Base-by-base conservation (phyloP, 2,329 filamentous ascomycete genomes). In the Apiospora malaysiana region DNA sequence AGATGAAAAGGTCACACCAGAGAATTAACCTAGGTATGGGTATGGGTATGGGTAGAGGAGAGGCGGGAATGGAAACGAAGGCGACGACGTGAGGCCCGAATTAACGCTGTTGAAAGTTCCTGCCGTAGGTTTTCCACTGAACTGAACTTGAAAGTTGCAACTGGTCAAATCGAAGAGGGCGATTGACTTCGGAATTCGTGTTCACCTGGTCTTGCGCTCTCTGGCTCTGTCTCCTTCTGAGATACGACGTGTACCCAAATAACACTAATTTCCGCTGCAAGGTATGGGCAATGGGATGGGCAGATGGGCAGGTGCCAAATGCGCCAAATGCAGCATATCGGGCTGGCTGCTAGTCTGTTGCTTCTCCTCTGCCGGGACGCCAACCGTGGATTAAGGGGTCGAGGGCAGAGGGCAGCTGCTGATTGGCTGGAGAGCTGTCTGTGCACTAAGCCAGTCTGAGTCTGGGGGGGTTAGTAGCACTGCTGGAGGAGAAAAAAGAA, bases 371-470 rank as follows among this genome's bases (percentile, higher is more conserved):
- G 66, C 66, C 66, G 66, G 66, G 66, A 68, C 56, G 56, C 56
- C 56, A 63, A 40, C 56, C 56, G 43, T 68, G 66, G 66, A n/a
- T 46, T 47, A 68, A 47, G 66, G 66, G 66, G 66, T 68, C 46
- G 25, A 68, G 66, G 43, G 43, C 25, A 9, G 21, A 2, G 21
- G 32, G 23, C 42, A 8, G 10, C 25, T 12, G 18, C 25, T 47
- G 43, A 68, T 68, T 68, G 66, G 66, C 21, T 16, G 4, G 43
- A 18, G 9, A n/a, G 42, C 8, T 37, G 66, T 68, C 66, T 47
- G 66, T 68, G 66, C 66, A 37, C 66, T 46, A 68, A 25, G 9
- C 66, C 46, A 45, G 66, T 68, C 66, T 75, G 74, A 74, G 72
- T 74, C 71, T 74, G 56, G 56, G 37, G 56, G 42, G 42, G 42